Evolutionary conservation across 2,329 filamentous ascomycete genomes (phyloP).

Genomic region (Epichloe sylvatica): DNA sequence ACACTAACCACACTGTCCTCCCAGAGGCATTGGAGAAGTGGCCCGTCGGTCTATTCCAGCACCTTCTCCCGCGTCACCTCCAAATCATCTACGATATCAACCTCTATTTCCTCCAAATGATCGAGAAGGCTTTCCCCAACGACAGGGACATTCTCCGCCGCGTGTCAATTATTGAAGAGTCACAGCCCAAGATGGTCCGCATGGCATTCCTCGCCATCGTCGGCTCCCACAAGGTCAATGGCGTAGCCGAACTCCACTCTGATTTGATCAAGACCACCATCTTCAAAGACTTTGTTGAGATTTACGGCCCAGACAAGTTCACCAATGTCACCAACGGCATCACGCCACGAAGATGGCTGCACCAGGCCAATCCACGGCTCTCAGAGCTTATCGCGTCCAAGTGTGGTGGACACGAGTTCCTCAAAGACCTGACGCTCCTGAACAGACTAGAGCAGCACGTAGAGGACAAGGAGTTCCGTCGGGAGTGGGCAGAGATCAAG

Average conservation of each 20-base stretch:
- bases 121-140: conserved; percentile 81
- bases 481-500: conserved; percentile 94
- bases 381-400: conserved; percentile 89
- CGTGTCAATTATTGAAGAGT: conserved; percentile 97
- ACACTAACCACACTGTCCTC: conserved; percentile 96
- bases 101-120: conserved; percentile 75
- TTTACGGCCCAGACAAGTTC: conserved; percentile 95
- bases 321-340: conserved; percentile 98
- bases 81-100: conserved; percentile 99
- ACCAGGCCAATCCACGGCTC: conserved; percentile 88
- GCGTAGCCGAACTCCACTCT: conserved; percentile 92
- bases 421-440: conserved; percentile 79
- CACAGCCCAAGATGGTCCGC: conserved; percentile 91
- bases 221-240: conserved; percentile 97
- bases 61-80: conserved; percentile 82
- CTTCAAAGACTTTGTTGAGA: conserved; percentile 94
- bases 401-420: conserved; percentile 66
- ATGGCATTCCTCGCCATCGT: conserved; percentile 95
- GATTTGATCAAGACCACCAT: conserved; percentile 98
- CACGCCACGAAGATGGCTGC: conserved; percentile 87
- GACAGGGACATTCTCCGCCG: conserved; percentile 72
- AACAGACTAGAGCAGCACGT: conserved; percentile 74
- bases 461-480: conserved; percentile 79
- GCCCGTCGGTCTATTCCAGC: conserved; percentile 85
- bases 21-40: conserved; percentile 97